phyloP scores from a whole-genome alignment of 257 asterid genomes.

The Solanum chilense region DNA sequence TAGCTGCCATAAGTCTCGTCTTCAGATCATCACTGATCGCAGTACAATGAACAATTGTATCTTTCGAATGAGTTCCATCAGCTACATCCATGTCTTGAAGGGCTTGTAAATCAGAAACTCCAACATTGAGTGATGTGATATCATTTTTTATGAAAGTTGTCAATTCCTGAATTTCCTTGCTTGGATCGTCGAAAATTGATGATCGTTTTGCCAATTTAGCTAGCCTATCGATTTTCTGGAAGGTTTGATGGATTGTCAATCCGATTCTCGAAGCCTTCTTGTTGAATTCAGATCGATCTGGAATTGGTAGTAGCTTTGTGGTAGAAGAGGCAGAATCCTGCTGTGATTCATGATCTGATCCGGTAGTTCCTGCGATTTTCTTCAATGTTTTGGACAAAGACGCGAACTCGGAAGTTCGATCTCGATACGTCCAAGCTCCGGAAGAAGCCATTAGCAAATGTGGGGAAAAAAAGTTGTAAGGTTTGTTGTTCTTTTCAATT shows the following conservation, averaged over 20 bases:
- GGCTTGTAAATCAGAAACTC: conserved; percentile 60
- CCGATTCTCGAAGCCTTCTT: conserved; percentile 63
- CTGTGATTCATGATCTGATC: not conserved
- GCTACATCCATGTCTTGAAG: conserved; percentile 47
- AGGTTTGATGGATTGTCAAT: conserved; percentile 62
- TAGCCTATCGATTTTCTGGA: conserved; percentile 67
- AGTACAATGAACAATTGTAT: conserved; percentile 64
- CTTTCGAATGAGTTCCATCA: conserved; percentile 50
- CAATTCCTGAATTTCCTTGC: conserved; percentile 73
- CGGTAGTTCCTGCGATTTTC: conserved; percentile 20
- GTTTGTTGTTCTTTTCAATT: not conserved
- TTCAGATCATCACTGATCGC: conserved; percentile 81
- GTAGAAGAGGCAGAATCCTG: not conserved
- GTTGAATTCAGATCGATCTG: conserved; percentile 68
- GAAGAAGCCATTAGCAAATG: conserved; percentile 28
- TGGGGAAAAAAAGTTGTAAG: not conserved
- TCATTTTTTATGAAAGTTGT: conserved; percentile 61
- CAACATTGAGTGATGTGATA: conserved; percentile 52
- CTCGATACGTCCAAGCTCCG: conserved; percentile 32
- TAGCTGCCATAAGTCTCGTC: conserved; percentile 64
- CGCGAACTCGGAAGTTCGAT: conserved; percentile 55
- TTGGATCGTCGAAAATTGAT: conserved; percentile 77
- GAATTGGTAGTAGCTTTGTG: not conserved
- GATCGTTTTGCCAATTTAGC: conserved; percentile 61
- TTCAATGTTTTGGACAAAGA: conserved; percentile 38